Percentiles rank a stretch among this genome's conserved stretches.
Conservation (phyloP, 495 filamentous ascomycete genomes). For the Hypomontagnella monticulosa region DNA sequence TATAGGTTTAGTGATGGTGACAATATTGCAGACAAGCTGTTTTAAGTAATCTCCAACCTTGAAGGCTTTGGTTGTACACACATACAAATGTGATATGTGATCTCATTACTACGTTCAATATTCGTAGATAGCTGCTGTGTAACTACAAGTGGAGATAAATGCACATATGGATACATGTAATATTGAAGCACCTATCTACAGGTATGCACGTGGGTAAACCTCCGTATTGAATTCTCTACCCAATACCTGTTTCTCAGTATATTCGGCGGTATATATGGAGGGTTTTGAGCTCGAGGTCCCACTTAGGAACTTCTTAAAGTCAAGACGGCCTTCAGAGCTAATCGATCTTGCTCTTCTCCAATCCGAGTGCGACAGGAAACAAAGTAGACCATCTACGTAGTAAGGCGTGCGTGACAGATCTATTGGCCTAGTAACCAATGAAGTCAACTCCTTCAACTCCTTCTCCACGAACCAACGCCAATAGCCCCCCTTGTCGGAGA, state of each 20-base stretch:
- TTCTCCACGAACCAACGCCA: slow-evolving; percentile 11
- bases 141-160: too few relatives aligned
- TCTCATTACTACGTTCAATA: background rate
- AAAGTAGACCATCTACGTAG: background rate
- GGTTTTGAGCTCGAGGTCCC: background rate
- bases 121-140: background rate
- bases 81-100: slow-evolving; percentile 5
- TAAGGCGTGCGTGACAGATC: slow-evolving; percentile 14
- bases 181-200: background rate
- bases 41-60: too few relatives aligned
- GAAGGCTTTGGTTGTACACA: too few relatives aligned
- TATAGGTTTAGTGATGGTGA: background rate
- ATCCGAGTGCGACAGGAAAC: background rate
- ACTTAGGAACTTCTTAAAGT: background rate
- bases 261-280: background rate
- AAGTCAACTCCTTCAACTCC: slow-evolving; percentile 27
- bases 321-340: slow-evolving; percentile 1
- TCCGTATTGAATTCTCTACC: slow-evolving; percentile 11
- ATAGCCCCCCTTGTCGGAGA: background rate
- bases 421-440: slow-evolving; percentile 14
- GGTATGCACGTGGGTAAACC: too few relatives aligned
- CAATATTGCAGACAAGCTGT: too few relatives aligned
- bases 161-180: background rate
- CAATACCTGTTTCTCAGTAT: slow-evolving; percentile 4
- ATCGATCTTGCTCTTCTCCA: background rate